Percentiles rank a stretch among this genome's conserved stretches.
These are phyloP conservation scores for Neopestalotiopsis clavispora DNA, from an alignment of 2,329 filamentous ascomycete species.

Conservation along the genomic window DNA sequence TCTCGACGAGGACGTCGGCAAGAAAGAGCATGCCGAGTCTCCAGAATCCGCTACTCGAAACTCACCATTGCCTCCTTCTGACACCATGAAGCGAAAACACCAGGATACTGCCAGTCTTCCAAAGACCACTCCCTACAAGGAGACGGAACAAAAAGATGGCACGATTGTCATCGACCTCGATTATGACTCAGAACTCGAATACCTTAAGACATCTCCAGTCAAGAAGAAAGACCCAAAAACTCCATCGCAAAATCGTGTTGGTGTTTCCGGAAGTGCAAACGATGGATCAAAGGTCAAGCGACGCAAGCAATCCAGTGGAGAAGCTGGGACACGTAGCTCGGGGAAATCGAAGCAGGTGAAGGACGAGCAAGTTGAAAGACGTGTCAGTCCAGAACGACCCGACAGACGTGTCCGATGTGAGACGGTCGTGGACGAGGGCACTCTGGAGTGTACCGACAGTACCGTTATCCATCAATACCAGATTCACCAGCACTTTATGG, in stretches of 20 bases:
- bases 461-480: neutral
- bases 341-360: neutral
- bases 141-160: neutral
- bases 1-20: no score
- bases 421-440: neutral
- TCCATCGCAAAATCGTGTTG: no score
- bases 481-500: neutral
- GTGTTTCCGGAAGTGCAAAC: no score
- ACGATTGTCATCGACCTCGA: neutral
- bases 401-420: neutral
- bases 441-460: neutral
- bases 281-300: neutral
- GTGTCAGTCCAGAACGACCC: neutral
- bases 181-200: neutral
- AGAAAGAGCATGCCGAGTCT: no score
- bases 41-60: neutral
- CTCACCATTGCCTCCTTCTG: neutral
- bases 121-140: neutral
- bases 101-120: neutral
- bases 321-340: neutral
- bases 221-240: no score
- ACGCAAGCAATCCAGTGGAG: neutral
- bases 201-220: no score
- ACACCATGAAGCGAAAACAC: neutral
- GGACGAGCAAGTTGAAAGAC: neutral